Evolutionary conservation across 768 basidiomycete species (phyloP), one percentile per base, ranked within the genome.

Genomic region (Boletellus emodensis): DNA sequence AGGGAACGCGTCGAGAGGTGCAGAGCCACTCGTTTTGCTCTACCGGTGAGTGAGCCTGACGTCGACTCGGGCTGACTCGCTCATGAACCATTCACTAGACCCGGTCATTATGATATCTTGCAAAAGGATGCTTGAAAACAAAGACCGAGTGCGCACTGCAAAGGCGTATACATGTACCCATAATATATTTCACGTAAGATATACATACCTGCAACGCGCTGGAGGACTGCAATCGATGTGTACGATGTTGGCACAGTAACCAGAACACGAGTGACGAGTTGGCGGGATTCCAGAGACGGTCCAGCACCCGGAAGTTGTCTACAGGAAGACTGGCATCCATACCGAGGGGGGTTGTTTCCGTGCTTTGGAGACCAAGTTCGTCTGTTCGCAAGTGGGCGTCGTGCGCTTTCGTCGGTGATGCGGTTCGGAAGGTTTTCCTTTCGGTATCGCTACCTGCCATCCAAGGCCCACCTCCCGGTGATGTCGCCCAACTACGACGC

Each of bases 91-190:
- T 53, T 44, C 48, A 12, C 12, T 50, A 91, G 90, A 43, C 91
- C 92, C 17, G 91, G 92, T 9, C 92, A 94, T 64, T 94, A 90
- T 67, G 92, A 94, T 69, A 85, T 93, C 44, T 40, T 67, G 11
- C 57, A 63, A 32, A 63, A 46, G 45, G 28, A n/a, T 0, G 35
- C 20, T 28, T 62, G 48, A 59, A 46, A 47, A 14, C 12, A 36
- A 18, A 3, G 36, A 43, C 18, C 24, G 8, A 30, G 13, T n/a
- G n/a, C n/a, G n/a, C n/a, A n/a, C n/a, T 33, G 17, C 2, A 30
- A 37, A 45, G 38, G 30, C 22, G 14, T 14, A 24, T 47, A 14
- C n/a, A 30, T 43, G 33, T 45, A 45, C 22, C 42, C n/a, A 35
- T 38, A 9, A 37, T 35, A 28, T 50, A 46, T 46, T 44, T 40